Evolutionary conservation across 2,329 filamentous ascomycete species (phyloP).

Genomic region (Pseudogymnoascus sp.): DNA sequence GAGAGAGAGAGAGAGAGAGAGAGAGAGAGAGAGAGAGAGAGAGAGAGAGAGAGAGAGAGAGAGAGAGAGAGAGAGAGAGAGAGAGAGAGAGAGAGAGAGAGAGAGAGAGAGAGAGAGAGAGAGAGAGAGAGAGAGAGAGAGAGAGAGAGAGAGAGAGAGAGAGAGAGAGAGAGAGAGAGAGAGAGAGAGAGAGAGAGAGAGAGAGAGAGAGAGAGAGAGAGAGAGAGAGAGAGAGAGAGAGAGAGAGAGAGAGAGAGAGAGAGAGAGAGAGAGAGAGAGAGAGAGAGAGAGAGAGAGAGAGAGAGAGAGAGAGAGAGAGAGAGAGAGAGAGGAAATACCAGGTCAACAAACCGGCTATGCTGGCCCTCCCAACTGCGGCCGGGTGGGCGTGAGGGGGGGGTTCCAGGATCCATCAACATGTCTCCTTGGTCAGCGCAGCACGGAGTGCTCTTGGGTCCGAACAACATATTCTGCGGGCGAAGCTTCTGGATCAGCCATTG

Average conservation of each 20-base stretch:
- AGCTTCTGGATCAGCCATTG: background rate
- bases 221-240: conserved; percentile 1
- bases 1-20: conserved; percentile 1
- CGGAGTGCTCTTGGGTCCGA: background rate
- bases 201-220: conserved; percentile 8
- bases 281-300: conserved; percentile 1
- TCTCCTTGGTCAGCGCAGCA: background rate
- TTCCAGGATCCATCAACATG: background rate
- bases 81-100: conserved; percentile 1
- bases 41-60: conserved; percentile 3
- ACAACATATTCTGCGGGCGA: background rate
- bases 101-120: conserved; percentile 7
- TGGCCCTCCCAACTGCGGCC: background rate
- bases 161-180: conserved; percentile 9
- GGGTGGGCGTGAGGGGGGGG: background rate
- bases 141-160: conserved; percentile 1
- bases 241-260: conserved; percentile 7
- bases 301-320: conserved; percentile 9
- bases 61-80: conserved; percentile 8
- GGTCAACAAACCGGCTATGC: background rate
- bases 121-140: conserved; percentile 7
- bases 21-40: conserved; percentile 9
- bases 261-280: conserved; percentile 7
- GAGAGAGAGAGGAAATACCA: background rate
- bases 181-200: conserved; percentile 3